Base-by-base conservation (phyloP, 148 eudicot genomes). In the Gaultheria prostrata region DNA sequence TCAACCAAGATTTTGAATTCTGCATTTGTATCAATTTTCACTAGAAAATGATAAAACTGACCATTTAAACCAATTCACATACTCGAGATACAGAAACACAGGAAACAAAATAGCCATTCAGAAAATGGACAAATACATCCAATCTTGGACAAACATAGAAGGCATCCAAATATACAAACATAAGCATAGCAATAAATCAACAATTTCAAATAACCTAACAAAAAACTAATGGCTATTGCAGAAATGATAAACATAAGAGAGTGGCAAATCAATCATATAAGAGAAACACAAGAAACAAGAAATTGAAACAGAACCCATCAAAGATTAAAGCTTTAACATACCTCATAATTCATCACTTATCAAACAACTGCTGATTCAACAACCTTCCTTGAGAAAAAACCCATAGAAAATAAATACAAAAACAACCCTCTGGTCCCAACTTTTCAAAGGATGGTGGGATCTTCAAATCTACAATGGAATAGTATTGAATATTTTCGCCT, bases 401-500 rank as follows among this genome's bases (percentile, higher is more conserved):
- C 26, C 67, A 61, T 8, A 50, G 14, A 73, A 85, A 20, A 73
- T 24, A 21, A 78, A 53, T 61, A 81, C 70, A 71, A 88, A 59
- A 70, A 13, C 45, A 70, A 70, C 75, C 13, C 33, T 82, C 10
- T 17, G 24, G 49, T 73, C 12, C 70, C 83, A 72, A 43, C 77
- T 77, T 89, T 86, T 77, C 82, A 83, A 84, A 83, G 82, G 69
- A 82, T 85, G 33, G 79, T 65, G 82, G 86, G 78, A 35, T 85
- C 82, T 79, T 83, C 80, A 85, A 79, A 85, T 86, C 79, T 77
- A 82, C 12, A 61, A 21, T 59, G 28, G 26, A 59, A 61, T n/a
- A n/a, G 4, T 57, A 57, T 21, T 61, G 10, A 20, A n/a, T 20
- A n/a, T n/a, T 3, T 61, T 61, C 67, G 21, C 10, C n/a, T 59